phyloP scores from a whole-genome alignment of 176 grass and related monocot species.

The Hsuehochloa calcarea region DNA sequence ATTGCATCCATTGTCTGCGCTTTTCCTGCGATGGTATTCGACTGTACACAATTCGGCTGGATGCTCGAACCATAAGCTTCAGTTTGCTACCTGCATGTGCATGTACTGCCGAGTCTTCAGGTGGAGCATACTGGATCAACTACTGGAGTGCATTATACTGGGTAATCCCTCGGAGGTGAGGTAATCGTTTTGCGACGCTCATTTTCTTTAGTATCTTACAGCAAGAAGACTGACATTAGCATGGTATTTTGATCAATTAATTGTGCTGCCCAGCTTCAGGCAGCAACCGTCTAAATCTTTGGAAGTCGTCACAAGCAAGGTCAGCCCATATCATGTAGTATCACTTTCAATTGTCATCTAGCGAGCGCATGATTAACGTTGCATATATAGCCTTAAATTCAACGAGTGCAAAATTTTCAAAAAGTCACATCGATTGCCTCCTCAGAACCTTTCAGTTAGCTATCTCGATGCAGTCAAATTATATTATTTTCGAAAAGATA shows the following conservation, averaged over 20 bases:
- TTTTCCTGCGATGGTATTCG: not conserved
- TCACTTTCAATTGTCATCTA: not conserved
- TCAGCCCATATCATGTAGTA: not conserved
- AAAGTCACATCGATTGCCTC: not conserved
- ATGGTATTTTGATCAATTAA: not conserved
- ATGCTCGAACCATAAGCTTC: not conserved
- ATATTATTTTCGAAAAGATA: not conserved
- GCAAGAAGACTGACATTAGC: not conserved
- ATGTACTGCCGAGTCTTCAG: not conserved
- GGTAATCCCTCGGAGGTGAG: not conserved
- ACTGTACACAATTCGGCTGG: not conserved
- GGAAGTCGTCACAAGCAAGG: not conserved
- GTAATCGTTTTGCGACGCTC: not conserved
- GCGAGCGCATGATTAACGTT: too few relatives aligned
- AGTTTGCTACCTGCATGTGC: not conserved
- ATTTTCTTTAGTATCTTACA: not conserved
- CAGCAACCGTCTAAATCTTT: not conserved
- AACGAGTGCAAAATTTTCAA: too few relatives aligned
- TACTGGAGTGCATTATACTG: not conserved
- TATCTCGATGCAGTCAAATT: not conserved
- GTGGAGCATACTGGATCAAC: not conserved
- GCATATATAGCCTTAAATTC: too few relatives aligned
- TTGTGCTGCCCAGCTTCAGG: not conserved
- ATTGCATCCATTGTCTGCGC: not conserved
- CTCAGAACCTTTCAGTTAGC: not conserved